phyloP scores from a whole-genome alignment of 2,329 filamentous ascomycete genomes.

The Blastomyces gilchristii region DNA sequence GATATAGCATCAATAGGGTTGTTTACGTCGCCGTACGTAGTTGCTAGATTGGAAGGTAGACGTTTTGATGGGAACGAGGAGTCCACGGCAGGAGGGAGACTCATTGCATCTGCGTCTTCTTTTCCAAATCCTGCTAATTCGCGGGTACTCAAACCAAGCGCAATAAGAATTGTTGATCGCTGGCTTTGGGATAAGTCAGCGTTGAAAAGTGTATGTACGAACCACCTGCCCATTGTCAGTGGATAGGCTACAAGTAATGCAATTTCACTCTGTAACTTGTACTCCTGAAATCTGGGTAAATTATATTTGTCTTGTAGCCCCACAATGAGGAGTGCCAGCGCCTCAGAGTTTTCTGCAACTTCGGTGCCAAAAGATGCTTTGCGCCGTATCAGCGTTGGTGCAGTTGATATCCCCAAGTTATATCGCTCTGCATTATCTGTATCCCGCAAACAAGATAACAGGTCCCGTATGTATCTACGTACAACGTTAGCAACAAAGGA shows the following conservation, averaged over 20 bases:
- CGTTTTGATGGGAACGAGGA: constrained; percentile 66
- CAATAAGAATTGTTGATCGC: constrained; percentile 68
- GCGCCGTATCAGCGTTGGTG: constrained; percentile 69
- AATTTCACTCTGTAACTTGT: constrained; percentile 70
- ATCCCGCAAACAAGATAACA: constrained; percentile 68
- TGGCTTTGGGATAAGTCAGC: constrained; percentile 86
- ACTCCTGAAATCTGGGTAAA: constrained; percentile 63
- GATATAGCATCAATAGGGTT: constrained; percentile 58
- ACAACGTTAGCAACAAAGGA: constrained; percentile 13
- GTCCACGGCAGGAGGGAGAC: constrained; percentile 28
- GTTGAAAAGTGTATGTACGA: constrained; percentile 74
- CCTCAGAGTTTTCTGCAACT: constrained; percentile 70
- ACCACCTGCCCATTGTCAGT: constrained; percentile 68
- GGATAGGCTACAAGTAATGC: constrained; percentile 70
- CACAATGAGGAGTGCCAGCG: constrained; percentile 65
- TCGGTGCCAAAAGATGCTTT: constrained; percentile 85
- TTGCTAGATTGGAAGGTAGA: constrained; percentile 64
- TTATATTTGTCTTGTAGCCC: constrained; percentile 80
- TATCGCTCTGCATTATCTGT: constrained; percentile 78
- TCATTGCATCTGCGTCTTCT: constrained; percentile 37
- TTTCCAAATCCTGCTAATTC: constrained; percentile 71
- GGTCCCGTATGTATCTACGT: constrained; percentile 63
- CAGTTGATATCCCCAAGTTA: constrained; percentile 64
- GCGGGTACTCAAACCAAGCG: constrained; percentile 69
- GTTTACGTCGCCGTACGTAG: constrained; percentile 48